Percentiles rank a stretch among this genome's conserved stretches.
These are phyloP conservation scores for Thermomucor indicae-seudaticae DNA, from an alignment of 371 early-diverging fungal species.

Conservation along the genomic window DNA sequence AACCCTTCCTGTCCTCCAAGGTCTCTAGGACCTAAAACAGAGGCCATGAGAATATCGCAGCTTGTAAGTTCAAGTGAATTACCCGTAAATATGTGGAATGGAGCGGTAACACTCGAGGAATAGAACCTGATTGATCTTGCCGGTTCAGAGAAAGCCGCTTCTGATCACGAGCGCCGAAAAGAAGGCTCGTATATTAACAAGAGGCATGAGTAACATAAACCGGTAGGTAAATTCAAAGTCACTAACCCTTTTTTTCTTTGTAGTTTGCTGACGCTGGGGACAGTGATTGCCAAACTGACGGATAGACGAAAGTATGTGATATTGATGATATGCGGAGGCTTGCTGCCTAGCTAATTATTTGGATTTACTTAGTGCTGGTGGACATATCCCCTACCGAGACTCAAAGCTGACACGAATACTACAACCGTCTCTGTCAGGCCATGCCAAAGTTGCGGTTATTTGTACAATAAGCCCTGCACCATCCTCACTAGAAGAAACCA, in stretches of 20 bases:
- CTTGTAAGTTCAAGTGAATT: slow-evolving; percentile 28
- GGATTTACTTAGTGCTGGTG: slow-evolving; percentile 17
- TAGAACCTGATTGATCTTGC: slow-evolving; percentile 46
- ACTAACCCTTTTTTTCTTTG: neutral
- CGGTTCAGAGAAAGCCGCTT: slow-evolving; percentile 84
- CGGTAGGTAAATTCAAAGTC: neutral
- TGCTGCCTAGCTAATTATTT: neutral
- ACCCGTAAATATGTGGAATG: no score
- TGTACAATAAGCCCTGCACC: slow-evolving; percentile 72
- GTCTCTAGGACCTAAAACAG: slow-evolving; percentile 11
- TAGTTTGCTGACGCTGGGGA: slow-evolving; percentile 74
- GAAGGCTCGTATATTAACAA: slow-evolving; percentile 92
- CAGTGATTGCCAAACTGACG: slow-evolving; percentile 78
- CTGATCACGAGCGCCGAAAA: slow-evolving; percentile 69
- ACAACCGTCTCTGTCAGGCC: slow-evolving; percentile 78
- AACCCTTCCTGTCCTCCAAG: neutral
- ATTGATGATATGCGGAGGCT: neutral
- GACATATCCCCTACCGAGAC: slow-evolving; percentile 86
- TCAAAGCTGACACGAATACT: slow-evolving; percentile 88
- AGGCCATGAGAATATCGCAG: slow-evolving; percentile 65
- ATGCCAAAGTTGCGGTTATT: slow-evolving; percentile 75
- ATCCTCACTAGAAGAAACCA: slow-evolving; percentile 66
- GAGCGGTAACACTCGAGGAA: no score
- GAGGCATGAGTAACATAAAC: slow-evolving; percentile 22
- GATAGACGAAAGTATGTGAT: slow-evolving; percentile 6